Percentiles rank a stretch among this genome's conserved stretches.
Conservation (phyloP, 2,329 filamentous ascomycete species). For the Cercospora sp. region DNA sequence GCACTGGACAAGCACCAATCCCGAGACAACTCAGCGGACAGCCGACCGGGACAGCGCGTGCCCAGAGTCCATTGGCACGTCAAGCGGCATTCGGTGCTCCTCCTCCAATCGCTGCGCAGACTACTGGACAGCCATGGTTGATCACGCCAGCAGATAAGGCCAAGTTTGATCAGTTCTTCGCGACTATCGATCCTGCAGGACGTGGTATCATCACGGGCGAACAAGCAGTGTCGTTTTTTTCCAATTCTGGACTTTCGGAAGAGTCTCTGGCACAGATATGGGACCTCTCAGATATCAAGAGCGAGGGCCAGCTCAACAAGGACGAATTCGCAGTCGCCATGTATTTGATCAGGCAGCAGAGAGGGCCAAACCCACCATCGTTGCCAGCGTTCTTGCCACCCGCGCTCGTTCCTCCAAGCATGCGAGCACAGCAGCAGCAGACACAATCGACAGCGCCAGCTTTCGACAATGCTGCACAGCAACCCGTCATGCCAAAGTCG, state of each 20-base stretch:
- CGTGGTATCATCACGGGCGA: conserved; percentile 88
- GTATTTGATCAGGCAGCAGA: conserved; percentile 91
- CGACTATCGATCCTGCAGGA: conserved; percentile 75
- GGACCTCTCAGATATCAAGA: conserved; percentile 94
- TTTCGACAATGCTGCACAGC: conserved; percentile 51
- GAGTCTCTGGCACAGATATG: conserved; percentile 91
- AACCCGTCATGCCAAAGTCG: conserved; percentile 63
- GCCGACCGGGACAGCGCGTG: conserved; percentile 49
- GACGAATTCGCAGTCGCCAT: conserved; percentile 98
- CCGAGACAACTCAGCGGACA: conserved; percentile 79
- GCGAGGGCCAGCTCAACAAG: conserved; percentile 76
- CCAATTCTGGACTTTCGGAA: conserved; percentile 84
- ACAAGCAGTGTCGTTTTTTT: conserved; percentile 91
- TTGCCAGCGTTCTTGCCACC: conserved; percentile 76
- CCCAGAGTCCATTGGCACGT: conserved; percentile 59
- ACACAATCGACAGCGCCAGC: conserved; percentile 53
- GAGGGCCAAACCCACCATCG: conserved; percentile 66
- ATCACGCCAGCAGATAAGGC: conserved; percentile 80
- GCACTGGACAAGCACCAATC: conserved; percentile 54
- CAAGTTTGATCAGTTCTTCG: conserved; percentile 84
- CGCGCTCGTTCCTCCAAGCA: conserved; percentile 80
- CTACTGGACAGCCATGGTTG: conserved; percentile 71
- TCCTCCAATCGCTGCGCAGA: conserved; percentile 52
- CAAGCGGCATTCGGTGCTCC: conserved; percentile 51
- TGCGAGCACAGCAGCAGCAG: conserved; percentile 65